phyloP scores from a whole-genome alignment of 805 yeast species.

The Monosporozyma yasuniensis region DNA sequence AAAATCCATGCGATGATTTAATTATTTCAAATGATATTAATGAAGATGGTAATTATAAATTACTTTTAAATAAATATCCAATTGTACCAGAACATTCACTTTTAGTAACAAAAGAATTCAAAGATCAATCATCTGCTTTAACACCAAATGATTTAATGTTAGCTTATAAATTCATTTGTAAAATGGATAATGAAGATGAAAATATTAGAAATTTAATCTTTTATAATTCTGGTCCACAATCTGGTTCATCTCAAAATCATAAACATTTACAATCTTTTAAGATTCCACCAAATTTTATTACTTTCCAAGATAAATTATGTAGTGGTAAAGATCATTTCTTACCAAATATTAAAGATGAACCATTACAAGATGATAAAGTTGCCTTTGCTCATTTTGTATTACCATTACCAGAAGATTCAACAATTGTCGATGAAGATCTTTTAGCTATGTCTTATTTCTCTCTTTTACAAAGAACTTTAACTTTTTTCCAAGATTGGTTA shows the following conservation, averaged over 20 bases:
- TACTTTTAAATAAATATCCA: slow-evolving; percentile 82
- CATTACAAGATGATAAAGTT: slow-evolving; percentile 50
- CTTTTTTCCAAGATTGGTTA: slow-evolving; percentile 49
- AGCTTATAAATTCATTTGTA: slow-evolving; percentile 45
- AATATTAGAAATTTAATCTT: slow-evolving; percentile 62
- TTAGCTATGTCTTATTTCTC: slow-evolving; percentile 64
- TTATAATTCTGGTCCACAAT: slow-evolving; percentile 76
- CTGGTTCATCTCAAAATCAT: slow-evolving; percentile 95
- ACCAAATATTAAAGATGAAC: slow-evolving; percentile 48
- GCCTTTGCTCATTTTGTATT: slow-evolving; percentile 78
- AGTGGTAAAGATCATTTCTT: slow-evolving; percentile 39
- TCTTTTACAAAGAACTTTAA: slow-evolving; percentile 60
- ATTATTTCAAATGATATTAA: slow-evolving; percentile 49
- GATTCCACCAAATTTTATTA: slow-evolving; percentile 49
- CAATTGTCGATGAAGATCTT: slow-evolving; percentile 44
- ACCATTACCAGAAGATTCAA: slow-evolving; percentile 43
- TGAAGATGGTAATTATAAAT: slow-evolving; percentile 38
- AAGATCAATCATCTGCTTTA: slow-evolving; percentile 63
- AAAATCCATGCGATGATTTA: slow-evolving; percentile 67
- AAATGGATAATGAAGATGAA: slow-evolving; percentile 33
- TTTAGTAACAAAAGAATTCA: slow-evolving; percentile 66
- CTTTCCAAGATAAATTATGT: slow-evolving; percentile 48
- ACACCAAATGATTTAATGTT: slow-evolving; percentile 60
- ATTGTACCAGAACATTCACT: slow-evolving; percentile 71
- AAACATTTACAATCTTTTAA: slow-evolving; percentile 83